Evolutionary conservation across 2,329 filamentous ascomycete genomes (phyloP).

Genomic region (Teratosphaeria epicoccoides): DNA sequence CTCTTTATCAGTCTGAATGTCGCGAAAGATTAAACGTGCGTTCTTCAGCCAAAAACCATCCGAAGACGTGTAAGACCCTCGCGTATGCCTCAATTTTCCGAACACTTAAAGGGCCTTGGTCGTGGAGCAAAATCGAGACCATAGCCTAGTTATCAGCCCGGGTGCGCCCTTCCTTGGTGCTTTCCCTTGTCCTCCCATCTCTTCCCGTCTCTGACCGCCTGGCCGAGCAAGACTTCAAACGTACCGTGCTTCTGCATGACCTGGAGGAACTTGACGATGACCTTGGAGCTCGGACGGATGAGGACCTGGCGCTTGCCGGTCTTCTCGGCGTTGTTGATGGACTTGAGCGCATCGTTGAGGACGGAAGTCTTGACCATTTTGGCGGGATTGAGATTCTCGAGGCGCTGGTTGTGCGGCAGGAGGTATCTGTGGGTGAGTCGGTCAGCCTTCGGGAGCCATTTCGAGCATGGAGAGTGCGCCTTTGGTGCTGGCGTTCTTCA

Average conservation of each 20-base stretch:
- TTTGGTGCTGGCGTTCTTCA: constrained; percentile 51
- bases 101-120: constrained; percentile 99
- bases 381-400: constrained; percentile 71
- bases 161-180: constrained; percentile 27
- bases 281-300: constrained; percentile 97
- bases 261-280: constrained; percentile 98
- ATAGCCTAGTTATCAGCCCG: constrained; percentile 99
- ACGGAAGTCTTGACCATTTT: constrained; percentile 99
- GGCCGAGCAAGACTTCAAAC: constrained; percentile 32
- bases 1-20: constrained; percentile 57
- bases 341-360: constrained; percentile 75
- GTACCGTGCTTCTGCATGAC: constrained; percentile 99
- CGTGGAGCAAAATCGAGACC: constrained; percentile 65
- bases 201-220: not conserved
- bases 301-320: constrained; percentile 97
- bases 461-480: constrained; percentile 58
- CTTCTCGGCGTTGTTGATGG: constrained; percentile 99
- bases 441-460: constrained; percentile 55
- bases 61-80: constrained; percentile 97
- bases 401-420: constrained; percentile 47
- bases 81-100: constrained; percentile 75
- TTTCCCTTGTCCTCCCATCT: not conserved
- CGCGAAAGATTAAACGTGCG: constrained; percentile 86
- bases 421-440: constrained; percentile 44
- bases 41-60: constrained; percentile 58